Evolutionary conservation across 768 basidiomycete species (phyloP).

Genomic region (Boletus speciosus): DNA sequence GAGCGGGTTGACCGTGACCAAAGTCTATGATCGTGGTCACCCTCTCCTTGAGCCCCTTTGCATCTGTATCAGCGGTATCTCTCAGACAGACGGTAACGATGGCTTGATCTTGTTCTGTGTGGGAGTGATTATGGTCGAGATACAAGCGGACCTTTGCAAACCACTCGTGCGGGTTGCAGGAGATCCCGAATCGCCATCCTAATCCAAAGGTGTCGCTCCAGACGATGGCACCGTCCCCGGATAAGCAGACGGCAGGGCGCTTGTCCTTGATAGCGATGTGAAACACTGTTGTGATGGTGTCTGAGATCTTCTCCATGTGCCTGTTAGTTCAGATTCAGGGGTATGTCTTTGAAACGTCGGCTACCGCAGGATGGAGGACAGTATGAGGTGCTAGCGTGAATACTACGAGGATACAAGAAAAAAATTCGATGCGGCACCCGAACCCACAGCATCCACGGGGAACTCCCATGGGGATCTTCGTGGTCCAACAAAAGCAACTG

Average conservation of each 20-base stretch:
- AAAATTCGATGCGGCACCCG: background rate
- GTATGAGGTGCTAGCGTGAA: background rate
- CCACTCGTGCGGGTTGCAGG: constrained; percentile 18
- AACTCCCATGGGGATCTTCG: background rate
- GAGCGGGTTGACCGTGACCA: constrained; percentile 23
- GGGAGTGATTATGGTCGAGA: constrained; percentile 27
- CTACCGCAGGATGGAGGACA: background rate
- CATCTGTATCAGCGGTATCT: background rate
- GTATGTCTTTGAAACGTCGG: background rate
- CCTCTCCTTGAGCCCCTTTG: constrained; percentile 10
- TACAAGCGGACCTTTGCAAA: constrained; percentile 23
- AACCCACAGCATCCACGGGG: constrained; percentile 3
- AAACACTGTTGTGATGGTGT: constrained; percentile 24
- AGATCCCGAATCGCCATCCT: constrained; percentile 28
- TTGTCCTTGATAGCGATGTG: constrained; percentile 21
- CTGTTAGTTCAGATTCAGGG: background rate
- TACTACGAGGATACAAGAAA: background rate
- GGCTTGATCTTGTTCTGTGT: constrained; percentile 21
- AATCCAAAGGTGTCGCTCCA: constrained; percentile 29
- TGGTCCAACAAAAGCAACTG: constrained; percentile 6
- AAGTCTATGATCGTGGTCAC: constrained; percentile 20
- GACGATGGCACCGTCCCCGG: constrained; percentile 1
- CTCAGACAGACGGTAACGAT: constrained; percentile 10
- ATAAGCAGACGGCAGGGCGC: constrained; percentile 15
- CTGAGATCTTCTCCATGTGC: constrained; percentile 25